Percentiles rank a stretch among this genome's conserved stretches.
These are phyloP conservation scores for Diaporthe amygdali DNA, from an alignment of 2,329 filamentous ascomycete species.

Conservation along the genomic window DNA sequence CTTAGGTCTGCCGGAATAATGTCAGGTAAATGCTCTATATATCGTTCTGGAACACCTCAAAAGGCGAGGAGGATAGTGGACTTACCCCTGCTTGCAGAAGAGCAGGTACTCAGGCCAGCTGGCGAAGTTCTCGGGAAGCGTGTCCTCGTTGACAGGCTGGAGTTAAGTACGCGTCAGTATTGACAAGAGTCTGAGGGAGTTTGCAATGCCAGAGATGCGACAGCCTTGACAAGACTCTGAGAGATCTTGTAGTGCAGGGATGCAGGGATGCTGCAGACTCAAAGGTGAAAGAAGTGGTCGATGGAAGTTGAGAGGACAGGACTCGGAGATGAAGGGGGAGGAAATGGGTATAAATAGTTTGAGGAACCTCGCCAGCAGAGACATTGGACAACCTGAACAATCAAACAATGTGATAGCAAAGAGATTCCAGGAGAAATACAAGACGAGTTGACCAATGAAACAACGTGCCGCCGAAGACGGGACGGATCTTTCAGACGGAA, in stretches of 20 bases:
- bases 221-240: too few relatives aligned
- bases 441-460: neutral
- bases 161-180: neutral
- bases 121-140: neutral
- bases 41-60: neutral
- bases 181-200: neutral
- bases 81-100: constrained; percentile 19
- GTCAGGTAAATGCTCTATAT: neutral
- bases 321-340: neutral
- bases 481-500: neutral
- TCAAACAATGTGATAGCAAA: too few relatives aligned
- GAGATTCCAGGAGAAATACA: neutral
- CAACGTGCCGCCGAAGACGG: neutral
- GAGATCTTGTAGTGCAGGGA: too few relatives aligned
- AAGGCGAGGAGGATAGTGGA: neutral
- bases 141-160: neutral
- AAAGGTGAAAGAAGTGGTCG: neutral
- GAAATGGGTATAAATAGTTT: neutral
- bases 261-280: too few relatives aligned
- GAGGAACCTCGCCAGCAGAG: too few relatives aligned
- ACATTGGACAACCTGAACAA: too few relatives aligned
- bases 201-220: neutral
- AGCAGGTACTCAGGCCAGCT: constrained; percentile 2
- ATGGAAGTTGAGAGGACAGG: neutral
- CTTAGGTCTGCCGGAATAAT: neutral